Percentiles rank a stretch among this genome's conserved stretches.
These are phyloP conservation scores for Fraxinus greggii DNA, from an alignment of 305 asterid genomes.

Conservation along the genomic window DNA sequence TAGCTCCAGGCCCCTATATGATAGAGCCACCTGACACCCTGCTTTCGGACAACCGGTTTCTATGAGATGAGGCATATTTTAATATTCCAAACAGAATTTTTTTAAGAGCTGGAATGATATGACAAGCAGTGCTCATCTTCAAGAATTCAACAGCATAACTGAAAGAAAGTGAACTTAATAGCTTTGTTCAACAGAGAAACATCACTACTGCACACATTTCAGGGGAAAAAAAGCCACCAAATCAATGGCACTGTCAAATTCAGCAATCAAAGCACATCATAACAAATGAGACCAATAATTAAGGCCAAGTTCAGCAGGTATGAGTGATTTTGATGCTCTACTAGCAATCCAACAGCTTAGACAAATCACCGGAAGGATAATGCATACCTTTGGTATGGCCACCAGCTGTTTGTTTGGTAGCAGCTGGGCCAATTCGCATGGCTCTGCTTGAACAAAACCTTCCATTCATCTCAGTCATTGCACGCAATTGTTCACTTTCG, in stretches of 20 bases:
- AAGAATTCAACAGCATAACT: neutral
- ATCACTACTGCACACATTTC: neutral
- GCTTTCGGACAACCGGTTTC: conserved; percentile 39
- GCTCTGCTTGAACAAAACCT: conserved; percentile 45
- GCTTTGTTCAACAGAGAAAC: conserved; percentile 21
- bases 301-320: neutral
- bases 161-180: conserved; percentile 13
- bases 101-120: conserved; percentile 27
- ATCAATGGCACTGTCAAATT: neutral
- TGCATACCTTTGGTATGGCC: conserved; percentile 39
- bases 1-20: conserved; percentile 39
- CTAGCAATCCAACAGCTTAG: conserved; percentile 11
- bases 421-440: conserved; percentile 50
- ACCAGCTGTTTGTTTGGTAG: conserved; percentile 37
- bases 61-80: conserved; percentile 25
- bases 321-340: neutral
- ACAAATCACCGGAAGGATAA: neutral
- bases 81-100: conserved; percentile 10
- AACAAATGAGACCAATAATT: neutral
- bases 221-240: neutral
- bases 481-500: conserved; percentile 42
- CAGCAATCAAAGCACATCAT: conserved; percentile 1
- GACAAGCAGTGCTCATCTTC: conserved; percentile 26
- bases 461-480: conserved; percentile 55
- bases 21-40: conserved; percentile 43